Percentiles rank a stretch among this genome's conserved stretches.
Evolutionary conservation across 768 basidiomycete genomes (phyloP).

Genomic region (Pholiota molesta): DNA sequence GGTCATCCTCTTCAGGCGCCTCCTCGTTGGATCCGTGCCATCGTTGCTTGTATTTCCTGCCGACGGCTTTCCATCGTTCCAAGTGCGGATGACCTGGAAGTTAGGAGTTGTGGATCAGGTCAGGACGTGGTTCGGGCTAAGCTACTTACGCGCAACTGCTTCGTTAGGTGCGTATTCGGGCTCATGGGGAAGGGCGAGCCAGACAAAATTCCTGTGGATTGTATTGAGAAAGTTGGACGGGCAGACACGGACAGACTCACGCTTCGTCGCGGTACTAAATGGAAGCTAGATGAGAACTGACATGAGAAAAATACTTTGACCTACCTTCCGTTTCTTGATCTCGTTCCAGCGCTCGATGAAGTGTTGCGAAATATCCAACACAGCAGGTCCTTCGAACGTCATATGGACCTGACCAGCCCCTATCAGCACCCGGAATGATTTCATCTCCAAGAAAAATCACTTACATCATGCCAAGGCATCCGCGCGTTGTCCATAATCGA

Average conservation of each 20-base stretch:
- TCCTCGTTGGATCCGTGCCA: conserved; percentile 52
- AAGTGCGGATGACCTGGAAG: conserved; percentile 66
- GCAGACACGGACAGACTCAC: conserved; percentile 38
- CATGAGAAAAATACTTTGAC: not conserved
- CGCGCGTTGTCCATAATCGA: conserved; percentile 69
- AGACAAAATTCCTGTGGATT: conserved; percentile 48
- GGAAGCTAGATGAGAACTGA: not conserved
- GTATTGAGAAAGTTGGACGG: not conserved
- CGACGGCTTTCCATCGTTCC: conserved; percentile 59
- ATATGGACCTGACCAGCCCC: conserved; percentile 64
- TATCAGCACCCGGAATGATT: not conserved
- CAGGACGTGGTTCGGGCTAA: not conserved
- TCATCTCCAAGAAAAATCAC: conserved; percentile 26
- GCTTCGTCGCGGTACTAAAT: conserved; percentile 45
- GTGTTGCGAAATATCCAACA: conserved; percentile 92
- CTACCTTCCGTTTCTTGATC: conserved; percentile 78
- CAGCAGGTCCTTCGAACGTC: conserved; percentile 79
- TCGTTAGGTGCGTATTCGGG: conserved; percentile 63
- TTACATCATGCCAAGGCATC: conserved; percentile 97
- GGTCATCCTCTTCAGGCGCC: not conserved
- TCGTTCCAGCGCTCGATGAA: conserved; percentile 94
- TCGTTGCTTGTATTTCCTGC: conserved; percentile 62
- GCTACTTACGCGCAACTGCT: conserved; percentile 55
- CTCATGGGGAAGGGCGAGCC: conserved; percentile 84
- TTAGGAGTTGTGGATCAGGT: not conserved